phyloP scores from a whole-genome alignment of 441 rosid genomes.

The Pelargonium myrrhifolium region DNA sequence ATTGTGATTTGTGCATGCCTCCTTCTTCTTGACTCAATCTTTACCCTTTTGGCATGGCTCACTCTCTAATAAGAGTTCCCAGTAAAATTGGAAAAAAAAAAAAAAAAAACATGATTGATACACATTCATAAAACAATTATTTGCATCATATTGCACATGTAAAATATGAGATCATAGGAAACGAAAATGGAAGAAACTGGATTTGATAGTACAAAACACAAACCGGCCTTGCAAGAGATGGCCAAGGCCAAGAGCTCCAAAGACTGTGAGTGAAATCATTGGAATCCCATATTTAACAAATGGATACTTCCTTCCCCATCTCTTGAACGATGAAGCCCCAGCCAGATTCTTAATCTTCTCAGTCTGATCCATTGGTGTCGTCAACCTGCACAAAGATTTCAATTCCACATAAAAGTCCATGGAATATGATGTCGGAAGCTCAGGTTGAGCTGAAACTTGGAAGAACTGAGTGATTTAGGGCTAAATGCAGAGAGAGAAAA shows the following conservation, averaged over 20 bases:
- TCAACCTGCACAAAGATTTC: slow-evolving; percentile 14
- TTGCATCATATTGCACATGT: too few species aligned
- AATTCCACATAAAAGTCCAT: background rate
- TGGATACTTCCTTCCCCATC: slow-evolving; percentile 81
- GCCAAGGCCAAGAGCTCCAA: slow-evolving; percentile 70
- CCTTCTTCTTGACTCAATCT: too few species aligned
- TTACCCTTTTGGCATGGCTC: too few species aligned
- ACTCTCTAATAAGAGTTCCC: too few species aligned
- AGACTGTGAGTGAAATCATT: slow-evolving; percentile 81
- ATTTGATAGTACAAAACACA: slow-evolving; percentile 18
- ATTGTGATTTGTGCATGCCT: too few species aligned
- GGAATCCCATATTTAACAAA: slow-evolving; percentile 86
- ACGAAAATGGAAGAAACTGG: background rate
- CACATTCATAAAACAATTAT: too few species aligned
- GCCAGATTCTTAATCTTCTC: slow-evolving; percentile 18
- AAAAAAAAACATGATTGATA: too few species aligned
- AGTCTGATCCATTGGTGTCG: slow-evolving; percentile 32
- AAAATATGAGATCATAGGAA: too few species aligned
- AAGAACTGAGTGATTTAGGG: background rate
- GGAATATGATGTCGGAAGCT: background rate
- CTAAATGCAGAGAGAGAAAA: background rate
- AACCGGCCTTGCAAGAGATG: slow-evolving; percentile 95
- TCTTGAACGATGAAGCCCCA: slow-evolving; percentile 40
- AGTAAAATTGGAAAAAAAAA: too few species aligned
- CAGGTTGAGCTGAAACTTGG: background rate